These are phyloP conservation scores for Breviolum minutum DNA, from an alignment of 73 alveolate species.

Conservation along the genomic window DNA sequence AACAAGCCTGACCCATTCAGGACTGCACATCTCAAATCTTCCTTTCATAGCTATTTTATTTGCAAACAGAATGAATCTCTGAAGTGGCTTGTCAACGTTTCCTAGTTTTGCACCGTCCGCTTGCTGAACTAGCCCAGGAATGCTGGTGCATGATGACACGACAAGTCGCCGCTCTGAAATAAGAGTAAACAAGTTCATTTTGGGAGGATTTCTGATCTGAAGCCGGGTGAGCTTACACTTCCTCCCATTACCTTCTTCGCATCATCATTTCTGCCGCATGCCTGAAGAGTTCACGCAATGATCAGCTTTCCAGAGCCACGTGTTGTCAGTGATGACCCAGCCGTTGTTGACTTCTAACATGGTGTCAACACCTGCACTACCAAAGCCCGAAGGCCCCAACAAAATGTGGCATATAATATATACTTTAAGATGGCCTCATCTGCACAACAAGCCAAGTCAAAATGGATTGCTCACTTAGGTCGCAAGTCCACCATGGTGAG, in stretches of 20 bases:
- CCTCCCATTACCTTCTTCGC: neutral
- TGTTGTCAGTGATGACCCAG: conserved; percentile 77
- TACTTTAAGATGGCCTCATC: no score
- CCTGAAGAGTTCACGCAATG: conserved; percentile 71
- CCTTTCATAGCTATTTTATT: no score
- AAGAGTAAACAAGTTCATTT: neutral
- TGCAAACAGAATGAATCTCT: no score
- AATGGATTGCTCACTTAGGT: no score
- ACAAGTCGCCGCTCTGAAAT: neutral
- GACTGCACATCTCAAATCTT: no score
- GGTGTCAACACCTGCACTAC: conserved; percentile 50
- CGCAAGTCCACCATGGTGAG: no score
- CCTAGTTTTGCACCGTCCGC: no score
- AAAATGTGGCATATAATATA: neutral
- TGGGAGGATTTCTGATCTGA: neutral
- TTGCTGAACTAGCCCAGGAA: no score
- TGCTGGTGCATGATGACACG: no score
- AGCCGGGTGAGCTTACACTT: neutral
- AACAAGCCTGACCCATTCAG: no score
- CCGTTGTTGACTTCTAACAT: conserved; percentile 86
- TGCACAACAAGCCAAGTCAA: no score
- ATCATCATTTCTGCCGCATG: neutral
- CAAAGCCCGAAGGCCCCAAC: neutral
- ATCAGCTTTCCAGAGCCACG: conserved; percentile 88
- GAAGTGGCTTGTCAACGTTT: no score